Conservation (phyloP, 805 yeast species). For the Ogataea naganishii region DNA sequence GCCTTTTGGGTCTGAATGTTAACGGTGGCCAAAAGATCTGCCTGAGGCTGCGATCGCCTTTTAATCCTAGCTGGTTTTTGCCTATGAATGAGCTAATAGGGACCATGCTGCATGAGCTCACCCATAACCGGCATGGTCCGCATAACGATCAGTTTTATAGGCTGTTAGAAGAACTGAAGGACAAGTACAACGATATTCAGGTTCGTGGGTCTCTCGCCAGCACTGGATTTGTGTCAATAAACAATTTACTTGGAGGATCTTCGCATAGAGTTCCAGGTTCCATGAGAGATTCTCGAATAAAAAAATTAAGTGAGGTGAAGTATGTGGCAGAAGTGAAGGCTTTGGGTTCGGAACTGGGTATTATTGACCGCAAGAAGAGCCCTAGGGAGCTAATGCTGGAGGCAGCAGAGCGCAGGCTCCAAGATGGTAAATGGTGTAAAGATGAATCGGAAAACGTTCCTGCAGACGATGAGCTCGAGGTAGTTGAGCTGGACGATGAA, state of each 20-base stretch:
- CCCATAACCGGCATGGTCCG: conserved; percentile 74
- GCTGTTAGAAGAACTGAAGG: conserved; percentile 51
- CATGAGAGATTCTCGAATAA: conserved; percentile 30
- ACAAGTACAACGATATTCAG: conserved; percentile 37
- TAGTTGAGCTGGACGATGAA: conserved; percentile 19
- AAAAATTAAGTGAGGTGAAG: conserved; percentile 29
- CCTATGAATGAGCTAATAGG: conserved; percentile 64
- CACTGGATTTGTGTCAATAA: conserved; percentile 42
- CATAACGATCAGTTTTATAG: conserved; percentile 69
- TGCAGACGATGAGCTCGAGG: conserved; percentile 33
- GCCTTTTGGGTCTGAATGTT: conserved; percentile 73
- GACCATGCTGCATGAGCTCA: conserved; percentile 81
- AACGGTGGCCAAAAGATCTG: conserved; percentile 68
- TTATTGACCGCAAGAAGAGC: not conserved
- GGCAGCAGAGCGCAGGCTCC: conserved; percentile 56
- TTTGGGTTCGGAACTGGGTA: conserved; percentile 18
- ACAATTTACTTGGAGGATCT: conserved; percentile 32
- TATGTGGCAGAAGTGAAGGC: conserved; percentile 32
- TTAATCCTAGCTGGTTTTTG: conserved; percentile 42
- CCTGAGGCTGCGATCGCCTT: conserved; percentile 56
- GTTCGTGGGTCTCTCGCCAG: conserved; percentile 31
- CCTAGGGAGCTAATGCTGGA: conserved; percentile 38
- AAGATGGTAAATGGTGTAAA: conserved; percentile 43
- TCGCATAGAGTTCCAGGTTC: conserved; percentile 10
- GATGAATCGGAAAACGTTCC: conserved; percentile 27